Conservation (phyloP, 164 flowering plant genomes). For the Annona cherimola region DNA sequence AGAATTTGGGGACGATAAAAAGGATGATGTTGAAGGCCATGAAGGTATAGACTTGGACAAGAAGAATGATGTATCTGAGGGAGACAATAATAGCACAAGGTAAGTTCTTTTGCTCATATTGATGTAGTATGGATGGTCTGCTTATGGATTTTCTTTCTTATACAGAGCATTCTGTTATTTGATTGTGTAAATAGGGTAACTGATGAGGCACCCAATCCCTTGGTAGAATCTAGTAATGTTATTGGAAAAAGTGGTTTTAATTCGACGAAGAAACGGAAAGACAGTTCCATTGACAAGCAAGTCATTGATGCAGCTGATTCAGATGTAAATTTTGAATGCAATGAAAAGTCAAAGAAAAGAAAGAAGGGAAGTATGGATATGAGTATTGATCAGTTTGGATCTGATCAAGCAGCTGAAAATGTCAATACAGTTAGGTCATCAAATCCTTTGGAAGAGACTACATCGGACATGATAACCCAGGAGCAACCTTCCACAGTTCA, state of each 20-base stretch:
- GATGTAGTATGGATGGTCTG: neutral
- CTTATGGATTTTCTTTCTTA: neutral
- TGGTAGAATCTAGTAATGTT: conserved; percentile 14
- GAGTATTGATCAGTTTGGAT: neutral
- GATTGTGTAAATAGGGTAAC: conserved; percentile 1
- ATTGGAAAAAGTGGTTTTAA: conserved; percentile 22
- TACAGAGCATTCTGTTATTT: neutral
- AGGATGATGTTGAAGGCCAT: conserved; percentile 19
- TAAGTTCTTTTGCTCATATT: conserved; percentile 14
- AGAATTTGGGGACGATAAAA: conserved; percentile 31
- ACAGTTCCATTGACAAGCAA: neutral
- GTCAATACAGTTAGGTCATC: neutral
- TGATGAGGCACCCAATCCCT: conserved; percentile 7
- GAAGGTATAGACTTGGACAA: conserved; percentile 32
- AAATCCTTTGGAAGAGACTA: conserved; percentile 1
- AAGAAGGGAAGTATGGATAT: neutral
- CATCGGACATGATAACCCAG: conserved; percentile 6
- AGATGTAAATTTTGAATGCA: neutral
- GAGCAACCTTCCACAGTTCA: conserved; percentile 9
- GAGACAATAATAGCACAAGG: conserved; percentile 42
- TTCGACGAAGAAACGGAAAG: conserved; percentile 40
- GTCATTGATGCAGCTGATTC: neutral
- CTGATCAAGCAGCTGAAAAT: neutral
- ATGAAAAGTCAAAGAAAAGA: neutral
- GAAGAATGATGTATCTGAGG: conserved; percentile 30